These are phyloP conservation scores for Saccharomycopsis sp. DNA, from an alignment of 805 yeast genomes.

Conservation along the genomic window DNA sequence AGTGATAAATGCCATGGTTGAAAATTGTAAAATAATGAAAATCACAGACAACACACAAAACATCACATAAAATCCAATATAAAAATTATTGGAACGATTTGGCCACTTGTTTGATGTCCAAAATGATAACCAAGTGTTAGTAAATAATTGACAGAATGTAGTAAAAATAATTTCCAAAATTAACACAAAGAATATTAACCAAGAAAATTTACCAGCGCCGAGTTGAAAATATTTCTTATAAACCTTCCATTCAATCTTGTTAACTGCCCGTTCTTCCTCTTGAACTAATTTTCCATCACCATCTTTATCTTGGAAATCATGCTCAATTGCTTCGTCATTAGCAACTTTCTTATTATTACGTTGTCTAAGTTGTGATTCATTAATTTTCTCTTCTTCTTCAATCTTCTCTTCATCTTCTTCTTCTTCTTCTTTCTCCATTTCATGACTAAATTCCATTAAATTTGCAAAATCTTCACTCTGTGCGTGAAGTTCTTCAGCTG, in stretches of 20 bases:
- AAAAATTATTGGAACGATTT: constrained; percentile 40
- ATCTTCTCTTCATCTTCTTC: constrained; percentile 22
- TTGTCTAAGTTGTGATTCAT: neutral
- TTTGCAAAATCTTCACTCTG: constrained; percentile 37
- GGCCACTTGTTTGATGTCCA: constrained; percentile 61
- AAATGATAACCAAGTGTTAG: constrained; percentile 76
- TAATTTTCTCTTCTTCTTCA: constrained; percentile 5
- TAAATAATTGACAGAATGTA: constrained; percentile 48
- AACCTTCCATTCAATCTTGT: constrained; percentile 42
- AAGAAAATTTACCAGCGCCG: constrained; percentile 46
- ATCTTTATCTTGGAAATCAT: constrained; percentile 3
- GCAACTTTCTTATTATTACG: constrained; percentile 22
- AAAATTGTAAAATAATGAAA: constrained; percentile 36
- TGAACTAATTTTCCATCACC: constrained; percentile 27
- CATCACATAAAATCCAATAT: constrained; percentile 60
- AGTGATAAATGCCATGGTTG: constrained; percentile 42
- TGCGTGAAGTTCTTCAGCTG: constrained; percentile 38
- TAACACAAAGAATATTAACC: constrained; percentile 27
- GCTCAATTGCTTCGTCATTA: constrained; percentile 25
- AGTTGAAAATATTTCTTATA: constrained; percentile 44
- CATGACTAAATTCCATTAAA: constrained; percentile 35
- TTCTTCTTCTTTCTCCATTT: constrained; percentile 25
- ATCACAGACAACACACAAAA: constrained; percentile 45
- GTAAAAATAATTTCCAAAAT: constrained; percentile 27
- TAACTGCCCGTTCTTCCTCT: constrained; percentile 54